Percentiles rank a stretch among this genome's conserved stretches.
Conservation (phyloP, 805 yeast genomes). For the Pichia heedii region DNA sequence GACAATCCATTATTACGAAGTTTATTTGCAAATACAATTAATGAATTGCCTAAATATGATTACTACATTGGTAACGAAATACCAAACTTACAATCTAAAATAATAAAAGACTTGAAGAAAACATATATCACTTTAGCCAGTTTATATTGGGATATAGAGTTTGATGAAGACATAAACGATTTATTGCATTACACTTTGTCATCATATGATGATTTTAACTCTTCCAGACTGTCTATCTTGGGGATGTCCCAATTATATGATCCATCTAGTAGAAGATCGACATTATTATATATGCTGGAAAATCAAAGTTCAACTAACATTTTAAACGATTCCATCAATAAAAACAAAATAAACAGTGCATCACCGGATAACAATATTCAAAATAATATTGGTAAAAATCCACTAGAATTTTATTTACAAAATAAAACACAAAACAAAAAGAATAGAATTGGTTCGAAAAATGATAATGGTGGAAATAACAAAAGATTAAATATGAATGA, state of each 20-base stretch:
- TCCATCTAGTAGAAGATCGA: slow-evolving; percentile 34
- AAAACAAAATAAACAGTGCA: background rate
- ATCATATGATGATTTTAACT: slow-evolving; percentile 22
- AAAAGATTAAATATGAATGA: slow-evolving; percentile 9
- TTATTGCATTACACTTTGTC: slow-evolving; percentile 17
- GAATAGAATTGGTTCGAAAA: slow-evolving; percentile 5
- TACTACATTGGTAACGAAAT: slow-evolving; percentile 10
- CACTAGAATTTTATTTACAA: slow-evolving; percentile 1
- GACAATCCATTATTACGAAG: slow-evolving; percentile 39
- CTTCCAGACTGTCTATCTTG: slow-evolving; percentile 28
- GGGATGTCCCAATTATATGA: slow-evolving; percentile 31
- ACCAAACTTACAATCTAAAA: slow-evolving; percentile 19
- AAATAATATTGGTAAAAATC: no score
- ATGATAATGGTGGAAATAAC: no score
- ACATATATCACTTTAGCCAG: slow-evolving; percentile 24
- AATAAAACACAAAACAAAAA: background rate
- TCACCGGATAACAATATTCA: background rate
- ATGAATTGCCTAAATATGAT: slow-evolving; percentile 27
- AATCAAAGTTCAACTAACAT: slow-evolving; percentile 19
- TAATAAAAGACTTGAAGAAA: slow-evolving; percentile 27
- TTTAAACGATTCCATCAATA: slow-evolving; percentile 1
- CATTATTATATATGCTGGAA: slow-evolving; percentile 29
- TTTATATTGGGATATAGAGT: slow-evolving; percentile 25
- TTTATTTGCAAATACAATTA: slow-evolving; percentile 33
- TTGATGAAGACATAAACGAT: slow-evolving; percentile 7